A percentile compares a stretch with the other conserved stretches of the same genome.
phyloP scores from a whole-genome alignment of 768 basidiomycete genomes.

The Pholiota microspora region DNA sequence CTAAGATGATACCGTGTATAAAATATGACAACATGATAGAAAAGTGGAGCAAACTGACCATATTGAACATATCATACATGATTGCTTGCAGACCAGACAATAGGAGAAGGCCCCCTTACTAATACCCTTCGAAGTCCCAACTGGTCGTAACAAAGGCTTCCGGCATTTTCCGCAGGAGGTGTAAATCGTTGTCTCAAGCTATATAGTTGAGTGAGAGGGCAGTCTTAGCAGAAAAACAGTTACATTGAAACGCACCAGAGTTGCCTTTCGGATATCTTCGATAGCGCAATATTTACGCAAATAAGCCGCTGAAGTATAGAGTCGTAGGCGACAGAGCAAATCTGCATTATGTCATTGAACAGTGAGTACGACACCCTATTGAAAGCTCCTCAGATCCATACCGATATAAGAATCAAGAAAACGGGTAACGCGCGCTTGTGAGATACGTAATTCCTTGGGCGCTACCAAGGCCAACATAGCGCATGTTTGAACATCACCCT shows the following conservation, averaged over 20 bases:
- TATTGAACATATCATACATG: conserved; percentile 58
- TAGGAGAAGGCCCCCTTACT: conserved; percentile 47
- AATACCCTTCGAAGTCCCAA: conserved; percentile 28
- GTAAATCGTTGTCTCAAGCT: conserved; percentile 75
- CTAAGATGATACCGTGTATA: conserved; percentile 31
- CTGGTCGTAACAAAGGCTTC: conserved; percentile 52
- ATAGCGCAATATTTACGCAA: conserved; percentile 61
- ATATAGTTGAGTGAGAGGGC: background rate
- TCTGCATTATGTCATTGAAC: conserved; percentile 37
- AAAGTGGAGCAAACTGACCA: conserved; percentile 49
- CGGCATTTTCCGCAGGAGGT: conserved; percentile 68
- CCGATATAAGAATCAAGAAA: conserved; percentile 77
- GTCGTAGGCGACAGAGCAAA: conserved; percentile 54
- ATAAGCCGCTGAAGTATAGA: conserved; percentile 71
- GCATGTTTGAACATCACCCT: conserved; percentile 85
- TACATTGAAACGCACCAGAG: conserved; percentile 41
- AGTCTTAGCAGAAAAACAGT: conserved; percentile 1
- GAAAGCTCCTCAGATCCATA: conserved; percentile 26
- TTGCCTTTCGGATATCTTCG: conserved; percentile 49
- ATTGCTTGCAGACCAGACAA: conserved; percentile 54
- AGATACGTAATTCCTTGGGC: conserved; percentile 52
- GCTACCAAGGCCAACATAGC: conserved; percentile 68
- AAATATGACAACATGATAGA: background rate
- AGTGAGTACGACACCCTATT: background rate
- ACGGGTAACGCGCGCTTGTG: conserved; percentile 37